These are phyloP conservation scores for Solanum medicagineum DNA, from an alignment of 257 asterid species.

Conservation along the genomic window DNA sequence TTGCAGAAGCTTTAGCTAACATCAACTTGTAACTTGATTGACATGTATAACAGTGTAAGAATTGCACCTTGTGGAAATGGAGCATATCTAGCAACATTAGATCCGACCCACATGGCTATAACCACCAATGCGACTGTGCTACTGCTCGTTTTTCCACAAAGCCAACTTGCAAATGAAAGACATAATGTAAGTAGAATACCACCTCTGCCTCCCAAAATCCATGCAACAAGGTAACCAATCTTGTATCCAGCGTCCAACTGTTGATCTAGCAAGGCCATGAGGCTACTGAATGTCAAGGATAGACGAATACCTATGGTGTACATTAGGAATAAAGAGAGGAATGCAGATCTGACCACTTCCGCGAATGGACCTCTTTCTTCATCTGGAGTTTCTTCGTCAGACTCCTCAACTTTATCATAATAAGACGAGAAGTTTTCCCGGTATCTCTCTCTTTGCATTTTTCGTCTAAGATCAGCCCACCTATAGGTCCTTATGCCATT, in stretches of 20 bases:
- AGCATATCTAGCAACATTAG: conserved; percentile 55
- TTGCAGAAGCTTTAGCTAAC: conserved; percentile 20
- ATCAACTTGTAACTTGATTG: conserved; percentile 64
- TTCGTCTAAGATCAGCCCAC: conserved; percentile 52
- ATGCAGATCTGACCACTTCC: conserved; percentile 62
- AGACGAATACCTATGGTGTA: conserved; percentile 49
- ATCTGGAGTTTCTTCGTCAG: conserved; percentile 16
- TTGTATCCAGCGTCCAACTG: conserved; percentile 72
- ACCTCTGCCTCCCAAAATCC: conserved; percentile 61
- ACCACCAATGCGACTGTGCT: conserved; percentile 50
- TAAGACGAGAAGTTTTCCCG: conserved; percentile 29
- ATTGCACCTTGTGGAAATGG: conserved; percentile 89
- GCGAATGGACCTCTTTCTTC: conserved; percentile 50
- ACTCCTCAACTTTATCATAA: conserved; percentile 21
- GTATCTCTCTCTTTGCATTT: conserved; percentile 40
- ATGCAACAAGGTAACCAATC: conserved; percentile 56
- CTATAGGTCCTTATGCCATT: conserved; percentile 44
- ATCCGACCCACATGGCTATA: conserved; percentile 71
- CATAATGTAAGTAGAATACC: conserved; percentile 60
- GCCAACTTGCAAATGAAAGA: conserved; percentile 68
- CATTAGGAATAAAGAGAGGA: conserved; percentile 63
- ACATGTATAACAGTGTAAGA: conserved; percentile 73
- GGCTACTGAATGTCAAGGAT: conserved; percentile 55
- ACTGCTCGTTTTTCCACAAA: conserved; percentile 79
- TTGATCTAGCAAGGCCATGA: conserved; percentile 54